A percentile compares a stretch with the other conserved stretches of the same genome.
Conservation (phyloP, 2,329 filamentous ascomycete species). For the Whalleya microplaca region DNA sequence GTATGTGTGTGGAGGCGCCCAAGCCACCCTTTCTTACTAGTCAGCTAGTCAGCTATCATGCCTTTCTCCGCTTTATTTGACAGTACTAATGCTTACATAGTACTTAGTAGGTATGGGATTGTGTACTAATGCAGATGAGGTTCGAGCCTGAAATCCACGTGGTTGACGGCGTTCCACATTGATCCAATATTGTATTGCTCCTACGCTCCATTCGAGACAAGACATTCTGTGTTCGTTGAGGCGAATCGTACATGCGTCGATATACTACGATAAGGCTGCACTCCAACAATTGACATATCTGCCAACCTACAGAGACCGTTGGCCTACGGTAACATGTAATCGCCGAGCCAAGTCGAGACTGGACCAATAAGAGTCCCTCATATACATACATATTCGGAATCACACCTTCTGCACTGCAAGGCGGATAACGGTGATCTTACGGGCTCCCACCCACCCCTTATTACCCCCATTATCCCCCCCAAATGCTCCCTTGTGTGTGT, state of each 20-base stretch:
- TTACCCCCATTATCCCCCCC: constrained; percentile 7
- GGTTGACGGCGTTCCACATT: constrained; percentile 24
- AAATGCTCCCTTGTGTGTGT: constrained; percentile 9
- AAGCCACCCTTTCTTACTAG: constrained; percentile 8
- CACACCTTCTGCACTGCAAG: constrained; percentile 20
- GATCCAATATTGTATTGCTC: constrained; percentile 5
- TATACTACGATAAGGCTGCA: constrained; percentile 1
- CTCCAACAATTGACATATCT: constrained; percentile 6
- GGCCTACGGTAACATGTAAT: background rate
- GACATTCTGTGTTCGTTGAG: constrained; percentile 4
- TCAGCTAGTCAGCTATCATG: background rate
- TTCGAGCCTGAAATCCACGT: constrained; percentile 19
- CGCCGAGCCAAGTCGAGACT: constrained; percentile 3
- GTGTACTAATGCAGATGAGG: background rate
- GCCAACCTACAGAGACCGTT: constrained; percentile 9
- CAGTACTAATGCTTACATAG: constrained; percentile 17
- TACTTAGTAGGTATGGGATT: constrained; percentile 10
- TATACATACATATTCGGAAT: constrained; percentile 19
- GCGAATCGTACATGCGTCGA: background rate
- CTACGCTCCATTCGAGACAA: constrained; percentile 3
- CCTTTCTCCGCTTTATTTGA: constrained; percentile 26
- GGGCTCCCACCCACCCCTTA: constrained; percentile 10
- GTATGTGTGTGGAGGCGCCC: constrained; percentile 7
- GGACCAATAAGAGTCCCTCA: constrained; percentile 13
- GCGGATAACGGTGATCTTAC: constrained; percentile 25